These are phyloP conservation scores for Entomortierella parvispora DNA, from an alignment of 192 early-diverging fungal species.

Conservation along the genomic window DNA sequence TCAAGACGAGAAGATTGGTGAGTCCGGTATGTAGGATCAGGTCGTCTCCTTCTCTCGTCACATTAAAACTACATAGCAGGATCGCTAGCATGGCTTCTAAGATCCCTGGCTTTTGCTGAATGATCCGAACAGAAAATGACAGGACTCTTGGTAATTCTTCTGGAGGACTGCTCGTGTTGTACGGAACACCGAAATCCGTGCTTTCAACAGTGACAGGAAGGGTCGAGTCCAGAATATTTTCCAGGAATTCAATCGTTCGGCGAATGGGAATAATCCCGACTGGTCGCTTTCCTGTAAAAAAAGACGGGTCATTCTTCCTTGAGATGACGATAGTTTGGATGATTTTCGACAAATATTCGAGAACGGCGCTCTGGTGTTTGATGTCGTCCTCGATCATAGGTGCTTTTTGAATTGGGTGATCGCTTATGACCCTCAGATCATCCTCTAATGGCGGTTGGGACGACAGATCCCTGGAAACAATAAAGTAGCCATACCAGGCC, in stretches of 20 bases:
- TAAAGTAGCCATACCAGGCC: constrained; percentile 44
- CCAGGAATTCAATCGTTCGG: constrained; percentile 39
- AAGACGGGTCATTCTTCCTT: constrained; percentile 3
- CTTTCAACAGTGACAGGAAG: not conserved
- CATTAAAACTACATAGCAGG: not conserved
- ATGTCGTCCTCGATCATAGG: not conserved
- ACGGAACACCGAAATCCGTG: not conserved
- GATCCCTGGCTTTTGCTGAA: constrained; percentile 21
- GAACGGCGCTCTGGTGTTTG: constrained; percentile 5
- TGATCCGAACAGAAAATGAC: constrained; percentile 16
- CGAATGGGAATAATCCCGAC: constrained; percentile 33
- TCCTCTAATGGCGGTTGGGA: not conserved
- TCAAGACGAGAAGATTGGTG: constrained; percentile 14
- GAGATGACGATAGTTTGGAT: constrained; percentile 23
- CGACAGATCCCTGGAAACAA: constrained; percentile 13
- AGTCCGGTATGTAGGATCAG: constrained; percentile 7
- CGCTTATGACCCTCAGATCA: too few species aligned
- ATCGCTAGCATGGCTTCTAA: constrained; percentile 40
- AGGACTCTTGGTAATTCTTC: too few species aligned
- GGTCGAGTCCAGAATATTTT: constrained; percentile 19
- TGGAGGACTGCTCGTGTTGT: too few species aligned
- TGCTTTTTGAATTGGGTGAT: not conserved
- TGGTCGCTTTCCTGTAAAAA: constrained; percentile 12
- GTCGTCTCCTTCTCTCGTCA: not conserved
- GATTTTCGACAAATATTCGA: constrained; percentile 31